Evolutionary conservation across 2,329 filamentous ascomycete genomes (phyloP), one percentile per base, ranked within the genome.

Genomic region (Cladophialophora exuberans): DNA sequence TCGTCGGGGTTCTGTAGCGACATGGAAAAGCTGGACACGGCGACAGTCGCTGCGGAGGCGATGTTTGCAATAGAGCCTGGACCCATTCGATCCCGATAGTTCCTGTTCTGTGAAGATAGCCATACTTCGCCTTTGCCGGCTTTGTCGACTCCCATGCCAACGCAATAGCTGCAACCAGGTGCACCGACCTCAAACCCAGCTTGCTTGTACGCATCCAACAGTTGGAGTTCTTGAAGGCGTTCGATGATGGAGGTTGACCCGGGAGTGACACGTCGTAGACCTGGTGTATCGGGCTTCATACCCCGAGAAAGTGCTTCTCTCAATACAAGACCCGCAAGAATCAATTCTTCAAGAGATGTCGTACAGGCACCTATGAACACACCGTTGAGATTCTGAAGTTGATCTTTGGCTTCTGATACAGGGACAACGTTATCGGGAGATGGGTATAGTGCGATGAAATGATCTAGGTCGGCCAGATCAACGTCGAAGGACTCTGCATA

Each of bases 341-440:
- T 68, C 2, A 77, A 62, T 45, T 78, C 75, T 59, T 78, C 75
- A 49, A 76, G 73, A 0, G 75, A 66, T 0, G 75, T 78, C 1
- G 76, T 78, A 60, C 75, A 78, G 1, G 76, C 75, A 2, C 76
- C 75, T 17, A 78, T 77, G 59, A 78, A 78, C 50, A 69, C 72
- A 2, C 75, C 76, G 44, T 78, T 72, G 7, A 51, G 18, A 9
- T 51, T 22, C 28, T 51, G 36, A n/a, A 51, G 48, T 26, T 43
- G 35, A 6, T 43, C 38, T n/a, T 43, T 25, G 2, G 48, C 48
- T 43, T 72, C 69, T 1, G 57, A 57, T 1, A 77, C 70, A 0
- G 74, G 68, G 0, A 76, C 71, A 0, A 78, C 75, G 38, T 77
- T 67, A 53, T 78, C 75, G 6, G 74, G 74, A 3, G 65, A 69